A percentile compares a stretch with the other conserved stretches of the same genome.
Evolutionary conservation across 305 asterid species (phyloP).

Genomic region (Nicotiana rustica): DNA sequence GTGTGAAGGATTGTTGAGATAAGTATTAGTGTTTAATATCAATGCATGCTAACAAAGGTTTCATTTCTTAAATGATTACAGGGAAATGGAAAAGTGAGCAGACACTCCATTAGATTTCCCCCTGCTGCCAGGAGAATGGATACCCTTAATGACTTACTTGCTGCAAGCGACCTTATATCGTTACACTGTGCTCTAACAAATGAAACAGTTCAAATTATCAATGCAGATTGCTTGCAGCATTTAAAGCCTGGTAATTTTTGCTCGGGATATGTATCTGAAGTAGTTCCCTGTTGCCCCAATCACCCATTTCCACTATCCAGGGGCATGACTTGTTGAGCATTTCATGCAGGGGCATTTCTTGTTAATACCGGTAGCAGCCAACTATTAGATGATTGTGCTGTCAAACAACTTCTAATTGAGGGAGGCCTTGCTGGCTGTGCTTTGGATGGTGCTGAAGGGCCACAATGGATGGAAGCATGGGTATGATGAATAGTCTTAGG

Average conservation of each 20-base stretch:
- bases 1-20: neutral
- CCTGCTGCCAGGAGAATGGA: constrained; percentile 99
- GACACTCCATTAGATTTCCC: constrained; percentile 76
- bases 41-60: constrained; percentile 26
- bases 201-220: constrained; percentile 88
- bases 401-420: constrained; percentile 96
- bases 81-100: constrained; percentile 71
- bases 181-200: constrained; percentile 91
- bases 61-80: constrained; percentile 40
- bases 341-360: constrained; percentile 87
- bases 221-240: constrained; percentile 93
- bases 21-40: constrained; percentile 9
- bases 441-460: constrained; percentile 99
- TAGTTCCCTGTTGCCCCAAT: neutral
- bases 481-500: constrained; percentile 87
- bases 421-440: constrained; percentile 98
- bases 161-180: constrained; percentile 96
- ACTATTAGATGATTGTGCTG: constrained; percentile 98
- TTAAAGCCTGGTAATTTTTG: constrained; percentile 77
- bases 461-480: constrained; percentile 99
- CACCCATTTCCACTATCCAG: constrained; percentile 41
- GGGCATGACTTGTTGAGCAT: constrained; percentile 42
- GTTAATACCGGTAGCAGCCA: constrained; percentile 98
- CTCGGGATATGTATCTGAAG: constrained; percentile 12
- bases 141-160: constrained; percentile 95